Conservation (phyloP, 2,329 filamentous ascomycete species). For the Rhinocladiella mackenziei region DNA sequence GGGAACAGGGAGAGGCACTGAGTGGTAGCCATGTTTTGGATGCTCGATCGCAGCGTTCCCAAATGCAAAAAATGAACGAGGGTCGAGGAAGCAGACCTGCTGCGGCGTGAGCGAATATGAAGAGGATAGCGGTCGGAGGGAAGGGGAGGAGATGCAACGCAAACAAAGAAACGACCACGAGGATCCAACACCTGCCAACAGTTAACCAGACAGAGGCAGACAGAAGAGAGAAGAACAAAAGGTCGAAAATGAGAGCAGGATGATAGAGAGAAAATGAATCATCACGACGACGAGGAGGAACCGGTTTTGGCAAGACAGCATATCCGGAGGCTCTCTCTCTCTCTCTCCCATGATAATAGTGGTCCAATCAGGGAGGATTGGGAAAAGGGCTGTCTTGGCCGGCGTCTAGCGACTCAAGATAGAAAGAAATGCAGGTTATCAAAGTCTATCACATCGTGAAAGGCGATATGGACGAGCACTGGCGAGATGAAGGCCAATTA, state of each 20-base stretch:
- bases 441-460: slow-evolving; percentile 26
- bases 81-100: slow-evolving; percentile 18
- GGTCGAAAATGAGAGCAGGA: slow-evolving; percentile 2
- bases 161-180: slow-evolving; percentile 12
- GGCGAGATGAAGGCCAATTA: slow-evolving; percentile 11
- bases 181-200: slow-evolving; percentile 16
- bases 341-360: slow-evolving; percentile 4
- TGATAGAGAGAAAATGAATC: slow-evolving; percentile 10
- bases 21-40: slow-evolving; percentile 17
- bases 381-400: slow-evolving; percentile 16
- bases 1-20: slow-evolving; percentile 27
- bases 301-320: slow-evolving; percentile 1
- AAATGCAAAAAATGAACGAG: not conserved
- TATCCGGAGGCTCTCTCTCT: slow-evolving; percentile 2
- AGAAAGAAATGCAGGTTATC: slow-evolving; percentile 18
- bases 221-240: slow-evolving; percentile 10
- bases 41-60: slow-evolving; percentile 3
- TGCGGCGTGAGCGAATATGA: slow-evolving; percentile 5
- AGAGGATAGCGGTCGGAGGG: not conserved
- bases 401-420: slow-evolving; percentile 25
- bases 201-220: slow-evolving; percentile 14
- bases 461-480: slow-evolving; percentile 13
- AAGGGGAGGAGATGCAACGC: slow-evolving; percentile 5
- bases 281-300: slow-evolving; percentile 2
- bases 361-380: slow-evolving; percentile 11